Percentiles rank a stretch among this genome's conserved stretches.
These are phyloP conservation scores for Colletotrichum destructivum DNA, from an alignment of 2,329 filamentous ascomycete species.

Conservation along the genomic window DNA sequence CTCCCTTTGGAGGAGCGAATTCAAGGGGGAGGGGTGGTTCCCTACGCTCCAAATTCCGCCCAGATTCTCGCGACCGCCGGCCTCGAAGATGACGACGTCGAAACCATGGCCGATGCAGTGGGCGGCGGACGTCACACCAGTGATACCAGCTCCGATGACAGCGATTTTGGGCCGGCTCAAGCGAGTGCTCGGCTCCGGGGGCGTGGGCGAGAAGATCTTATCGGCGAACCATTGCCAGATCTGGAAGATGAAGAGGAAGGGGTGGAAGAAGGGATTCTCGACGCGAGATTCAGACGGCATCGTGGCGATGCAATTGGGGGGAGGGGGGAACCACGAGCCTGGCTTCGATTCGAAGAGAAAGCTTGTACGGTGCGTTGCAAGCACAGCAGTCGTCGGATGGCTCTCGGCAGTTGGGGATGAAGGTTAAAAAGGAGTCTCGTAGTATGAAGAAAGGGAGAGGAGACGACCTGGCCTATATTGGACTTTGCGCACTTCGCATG, in stretches of 20 bases:
- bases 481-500: background rate
- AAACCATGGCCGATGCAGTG: conserved; percentile 91
- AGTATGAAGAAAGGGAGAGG: conserved; percentile 4
- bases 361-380: too few relatives aligned
- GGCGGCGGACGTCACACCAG: conserved; percentile 82
- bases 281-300: conserved; percentile 54
- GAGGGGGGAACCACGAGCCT: conserved; percentile 13
- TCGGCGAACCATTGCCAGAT: conserved; percentile 76
- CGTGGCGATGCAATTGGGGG: conserved; percentile 1
- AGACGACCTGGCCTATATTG: conserved; percentile 10
- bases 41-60: conserved; percentile 87
- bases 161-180: conserved; percentile 77
- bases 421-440: background rate
- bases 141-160: conserved; percentile 80
- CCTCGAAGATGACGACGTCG: conserved; percentile 85
- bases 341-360: background rate
- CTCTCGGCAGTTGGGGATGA: background rate
- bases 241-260: conserved; percentile 74
- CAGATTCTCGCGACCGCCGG: conserved; percentile 74
- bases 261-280: conserved; percentile 63
- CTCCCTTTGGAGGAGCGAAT: too few relatives aligned
- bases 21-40: conserved; percentile 8
- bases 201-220: conserved; percentile 77
- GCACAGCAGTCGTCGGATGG: conserved; percentile 1
- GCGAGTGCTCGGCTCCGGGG: conserved; percentile 71